Percentiles rank a stretch among this genome's conserved stretches.
These are phyloP conservation scores for Ramaria rubella DNA, from an alignment of 768 basidiomycete species.

Conservation along the genomic window DNA sequence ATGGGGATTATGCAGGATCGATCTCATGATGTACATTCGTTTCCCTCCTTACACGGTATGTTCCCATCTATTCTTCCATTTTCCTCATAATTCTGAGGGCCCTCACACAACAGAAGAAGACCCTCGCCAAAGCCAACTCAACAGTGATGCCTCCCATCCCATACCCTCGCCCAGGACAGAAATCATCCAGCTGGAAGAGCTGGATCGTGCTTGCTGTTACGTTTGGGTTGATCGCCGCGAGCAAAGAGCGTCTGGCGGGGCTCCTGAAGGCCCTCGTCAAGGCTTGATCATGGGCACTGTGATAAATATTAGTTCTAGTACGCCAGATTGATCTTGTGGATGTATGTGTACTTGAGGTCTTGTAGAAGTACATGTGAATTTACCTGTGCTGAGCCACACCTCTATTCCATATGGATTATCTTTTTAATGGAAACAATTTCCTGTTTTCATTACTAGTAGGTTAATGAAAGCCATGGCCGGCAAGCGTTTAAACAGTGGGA, in stretches of 20 bases:
- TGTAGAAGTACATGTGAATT: too few relatives aligned
- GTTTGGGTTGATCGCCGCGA: constrained; percentile 28
- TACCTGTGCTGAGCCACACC: too few relatives aligned
- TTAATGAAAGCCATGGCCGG: too few relatives aligned
- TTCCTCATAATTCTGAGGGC: not conserved
- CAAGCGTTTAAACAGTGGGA: too few relatives aligned
- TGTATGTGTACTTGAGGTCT: too few relatives aligned
- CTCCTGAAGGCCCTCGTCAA: not conserved
- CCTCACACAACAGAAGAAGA: constrained; percentile 14
- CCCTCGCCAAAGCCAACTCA: constrained; percentile 21
- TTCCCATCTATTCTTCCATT: too few relatives aligned
- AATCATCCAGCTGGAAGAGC: constrained; percentile 33
- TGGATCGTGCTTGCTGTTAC: constrained; percentile 31
- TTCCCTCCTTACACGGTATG: constrained; percentile 33
- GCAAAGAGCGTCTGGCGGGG: not conserved
- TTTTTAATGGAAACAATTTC: too few relatives aligned
- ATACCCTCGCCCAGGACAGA: constrained; percentile 30
- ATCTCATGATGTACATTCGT: constrained; percentile 27
- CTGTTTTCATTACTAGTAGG: too few relatives aligned
- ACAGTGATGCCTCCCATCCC: constrained; percentile 33
- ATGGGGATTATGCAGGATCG: constrained; percentile 21
- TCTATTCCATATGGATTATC: too few relatives aligned
- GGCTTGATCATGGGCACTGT: too few relatives aligned
- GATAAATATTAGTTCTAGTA: too few relatives aligned
- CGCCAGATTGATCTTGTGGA: too few relatives aligned